Percentiles rank a stretch among this genome's conserved stretches.
Conservation (phyloP, 2,329 filamentous ascomycete species). For the Beauveria sp. region DNA sequence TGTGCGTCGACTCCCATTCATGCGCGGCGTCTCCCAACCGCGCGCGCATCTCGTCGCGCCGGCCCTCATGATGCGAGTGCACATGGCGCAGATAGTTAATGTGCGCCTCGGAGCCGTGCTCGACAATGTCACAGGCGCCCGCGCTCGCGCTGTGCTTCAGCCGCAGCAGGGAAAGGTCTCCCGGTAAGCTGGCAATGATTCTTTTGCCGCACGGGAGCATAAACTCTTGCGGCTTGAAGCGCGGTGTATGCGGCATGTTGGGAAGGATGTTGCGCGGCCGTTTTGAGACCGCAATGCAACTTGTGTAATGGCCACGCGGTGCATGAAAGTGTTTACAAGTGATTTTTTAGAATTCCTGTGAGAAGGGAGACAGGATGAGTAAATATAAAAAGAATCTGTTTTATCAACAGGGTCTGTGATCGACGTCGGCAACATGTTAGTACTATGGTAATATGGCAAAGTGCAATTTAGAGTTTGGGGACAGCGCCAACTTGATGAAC, state of each 20-base stretch:
- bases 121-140: conserved; percentile 45
- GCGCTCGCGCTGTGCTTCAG: conserved; percentile 30
- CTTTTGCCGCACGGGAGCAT: conserved; percentile 46
- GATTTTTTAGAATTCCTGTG: no score
- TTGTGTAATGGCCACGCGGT: no score
- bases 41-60: conserved; percentile 37
- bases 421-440: no score
- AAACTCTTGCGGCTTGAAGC: conserved; percentile 34
- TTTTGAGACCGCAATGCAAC: no score
- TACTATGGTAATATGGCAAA: no score
- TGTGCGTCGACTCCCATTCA: conserved; percentile 48
- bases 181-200: conserved; percentile 49
- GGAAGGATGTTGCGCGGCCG: no score
- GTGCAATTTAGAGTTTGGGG: no score
- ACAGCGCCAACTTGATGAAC: no score
- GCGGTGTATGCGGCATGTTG: conserved; percentile 2
- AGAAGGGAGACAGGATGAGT: no score
- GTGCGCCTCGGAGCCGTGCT: conserved; percentile 47
- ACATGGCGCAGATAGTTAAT: conserved; percentile 38
- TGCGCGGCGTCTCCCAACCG: conserved; percentile 44
- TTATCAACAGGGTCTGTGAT: no score
- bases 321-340: no score
- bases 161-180: conserved; percentile 43
- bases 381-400: no score
- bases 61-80: conserved; percentile 44